Evolutionary conservation across 23 red algal genomes (phyloP), one percentile per base, ranked within the genome.

Genomic region (Gracilaria gracilis): DNA sequence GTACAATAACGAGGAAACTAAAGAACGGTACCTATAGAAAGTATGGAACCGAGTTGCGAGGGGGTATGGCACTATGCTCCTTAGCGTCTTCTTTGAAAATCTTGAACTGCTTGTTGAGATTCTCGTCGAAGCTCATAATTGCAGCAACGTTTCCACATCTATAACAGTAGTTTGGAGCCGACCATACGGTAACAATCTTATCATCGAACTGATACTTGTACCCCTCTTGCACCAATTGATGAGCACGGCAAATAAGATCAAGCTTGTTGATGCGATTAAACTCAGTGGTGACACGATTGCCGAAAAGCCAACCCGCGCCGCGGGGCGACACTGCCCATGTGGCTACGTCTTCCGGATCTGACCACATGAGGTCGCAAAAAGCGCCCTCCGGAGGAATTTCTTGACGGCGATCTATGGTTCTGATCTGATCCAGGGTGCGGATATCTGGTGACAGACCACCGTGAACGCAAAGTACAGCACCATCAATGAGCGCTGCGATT

Each of bases 121-220:
- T 90, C 54, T 95, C 94, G 57, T 99, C 97, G 67, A 99, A 96
- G 48, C 64, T 86, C 88, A 99, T 86, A 69, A 99, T 99, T 15
- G 97, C 97, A 39, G 97, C 97, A 9, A 99, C 97, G 82, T 99
- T 99, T 59, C 97, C 97, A 59, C 97, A 99, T 27, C 97, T 94
- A 69, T 99, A 99, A 65, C 97, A 99, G 77, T 99, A 99, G 51
- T 99, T 99, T 16, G 97, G 97, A n/a, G 97, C 97, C 9, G 90
- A 95, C 97, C 97, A 99, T n/a, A 99, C 94, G 12, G 97, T 99
- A 11, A 99, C 97, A 54, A 99, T 85, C 59, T 93, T 90, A 14
- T 96, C 84, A 24, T 95, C 92, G 85, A 99, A 99, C 91, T 94
- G 89, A 69, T 96, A 99, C 80, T 96, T 96, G 88, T 99, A 99